A percentile compares a stretch with the other conserved stretches of the same genome.
Evolutionary conservation across 2,329 filamentous ascomycete species (phyloP).

Genomic region (Talaromyces amestolkiae): DNA sequence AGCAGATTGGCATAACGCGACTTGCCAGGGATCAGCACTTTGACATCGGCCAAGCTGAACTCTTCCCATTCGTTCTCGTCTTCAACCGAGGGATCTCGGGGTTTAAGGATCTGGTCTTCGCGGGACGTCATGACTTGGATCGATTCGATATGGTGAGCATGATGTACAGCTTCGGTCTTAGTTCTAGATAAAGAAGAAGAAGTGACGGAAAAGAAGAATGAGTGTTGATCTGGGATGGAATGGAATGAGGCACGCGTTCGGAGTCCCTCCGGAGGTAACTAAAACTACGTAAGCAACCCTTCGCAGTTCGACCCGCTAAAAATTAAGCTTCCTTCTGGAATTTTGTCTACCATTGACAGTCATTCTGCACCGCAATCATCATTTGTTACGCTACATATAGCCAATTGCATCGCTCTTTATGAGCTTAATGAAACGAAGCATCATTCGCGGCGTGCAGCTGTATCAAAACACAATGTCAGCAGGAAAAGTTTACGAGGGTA

Average conservation of each 20-base stretch:
- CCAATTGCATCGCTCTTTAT: conserved; percentile 24
- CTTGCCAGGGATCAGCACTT: conserved; percentile 50
- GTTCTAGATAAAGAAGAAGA: neutral
- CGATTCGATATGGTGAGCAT: neutral
- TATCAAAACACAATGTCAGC: conserved; percentile 41
- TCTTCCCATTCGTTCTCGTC: conserved; percentile 60
- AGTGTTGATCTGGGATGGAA: neutral
- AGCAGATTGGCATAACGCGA: conserved; percentile 55
- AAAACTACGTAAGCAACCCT: neutral
- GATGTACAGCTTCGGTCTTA: neutral
- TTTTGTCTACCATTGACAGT: neutral
- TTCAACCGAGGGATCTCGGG: conserved; percentile 43
- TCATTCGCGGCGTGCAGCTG: conserved; percentile 22
- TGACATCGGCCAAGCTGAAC: conserved; percentile 56
- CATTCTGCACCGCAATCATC: neutral
- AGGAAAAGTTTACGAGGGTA: conserved; percentile 59
- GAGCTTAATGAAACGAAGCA: conserved; percentile 28
- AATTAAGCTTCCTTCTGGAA: conserved; percentile 5
- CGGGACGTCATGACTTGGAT: conserved; percentile 42
- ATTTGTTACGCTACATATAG: neutral
- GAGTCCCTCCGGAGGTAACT: neutral
- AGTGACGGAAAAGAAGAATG: neutral
- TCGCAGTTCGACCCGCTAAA: neutral
- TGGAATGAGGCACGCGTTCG: conserved; percentile 11
- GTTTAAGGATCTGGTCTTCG: conserved; percentile 46